Percentiles rank a stretch among this genome's conserved stretches.
Conservation (phyloP, 2,329 filamentous ascomycete genomes). For the Whalleya microplaca region DNA sequence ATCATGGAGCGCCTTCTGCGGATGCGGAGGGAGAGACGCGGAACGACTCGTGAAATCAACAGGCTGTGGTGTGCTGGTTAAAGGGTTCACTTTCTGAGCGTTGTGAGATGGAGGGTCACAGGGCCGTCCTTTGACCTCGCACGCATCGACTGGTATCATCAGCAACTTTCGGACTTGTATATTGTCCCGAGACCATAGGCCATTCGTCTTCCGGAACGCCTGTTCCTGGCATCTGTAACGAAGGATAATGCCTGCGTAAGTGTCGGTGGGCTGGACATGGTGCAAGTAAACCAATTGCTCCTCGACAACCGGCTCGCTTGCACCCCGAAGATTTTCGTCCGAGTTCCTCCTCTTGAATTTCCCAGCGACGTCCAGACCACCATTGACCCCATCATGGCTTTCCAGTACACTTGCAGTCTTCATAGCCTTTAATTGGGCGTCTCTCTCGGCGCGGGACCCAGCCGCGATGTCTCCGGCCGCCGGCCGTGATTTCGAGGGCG, state of each 20-base stretch:
- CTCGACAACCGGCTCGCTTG: constrained; percentile 62
- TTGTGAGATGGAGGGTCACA: constrained; percentile 57
- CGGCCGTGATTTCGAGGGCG: constrained; percentile 44
- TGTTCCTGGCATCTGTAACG: constrained; percentile 87
- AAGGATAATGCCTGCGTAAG: constrained; percentile 87
- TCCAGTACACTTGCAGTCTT: constrained; percentile 64
- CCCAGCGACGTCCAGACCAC: constrained; percentile 57
- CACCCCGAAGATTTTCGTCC: constrained; percentile 56
- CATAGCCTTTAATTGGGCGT: constrained; percentile 58
- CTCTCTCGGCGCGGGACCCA: constrained; percentile 57
- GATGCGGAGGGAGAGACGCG: constrained; percentile 20
- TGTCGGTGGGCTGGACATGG: constrained; percentile 80
- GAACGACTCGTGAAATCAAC: constrained; percentile 30
- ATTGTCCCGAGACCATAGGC: constrained; percentile 92
- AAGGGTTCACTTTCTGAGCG: constrained; percentile 51
- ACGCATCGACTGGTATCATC: constrained; percentile 86
- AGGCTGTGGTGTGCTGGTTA: constrained; percentile 52
- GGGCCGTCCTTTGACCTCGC: constrained; percentile 76
- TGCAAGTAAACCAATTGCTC: constrained; percentile 91
- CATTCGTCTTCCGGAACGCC: constrained; percentile 82
- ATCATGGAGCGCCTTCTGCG: constrained; percentile 38
- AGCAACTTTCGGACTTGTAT: constrained; percentile 83
- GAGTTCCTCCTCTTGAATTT: constrained; percentile 70
- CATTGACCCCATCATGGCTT: constrained; percentile 63
- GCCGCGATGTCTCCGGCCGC: constrained; percentile 54